A percentile compares a stretch with the other conserved stretches of the same genome.
Evolutionary conservation across 148 eudicot species (phyloP).

Genomic region (Fagopyrum tataricum): DNA sequence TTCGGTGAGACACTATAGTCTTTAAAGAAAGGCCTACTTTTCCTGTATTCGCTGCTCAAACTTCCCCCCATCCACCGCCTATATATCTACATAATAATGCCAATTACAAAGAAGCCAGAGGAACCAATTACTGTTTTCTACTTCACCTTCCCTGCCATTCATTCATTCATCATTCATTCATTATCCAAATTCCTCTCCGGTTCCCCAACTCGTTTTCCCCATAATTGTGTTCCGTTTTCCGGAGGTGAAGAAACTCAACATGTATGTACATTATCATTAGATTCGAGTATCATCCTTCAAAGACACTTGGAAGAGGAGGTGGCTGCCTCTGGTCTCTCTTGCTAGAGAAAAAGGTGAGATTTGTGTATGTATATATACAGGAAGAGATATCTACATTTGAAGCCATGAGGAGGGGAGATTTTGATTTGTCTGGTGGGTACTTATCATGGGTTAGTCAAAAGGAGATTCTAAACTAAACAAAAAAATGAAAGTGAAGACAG

Average conservation of each 20-base stretch:
- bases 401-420: constrained; percentile 1
- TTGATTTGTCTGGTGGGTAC: constrained; percentile 30
- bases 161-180: background rate
- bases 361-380: constrained; percentile 45
- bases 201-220: background rate
- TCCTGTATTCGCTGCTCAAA: background rate
- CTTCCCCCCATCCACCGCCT: background rate
- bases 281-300: background rate
- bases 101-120: background rate
- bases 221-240: too few relatives aligned
- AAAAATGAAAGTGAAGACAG: constrained; percentile 3
- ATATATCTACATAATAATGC: background rate
- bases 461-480: constrained; percentile 19
- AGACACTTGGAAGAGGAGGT: constrained; percentile 9
- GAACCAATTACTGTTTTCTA: background rate
- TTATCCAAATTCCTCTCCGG: background rate
- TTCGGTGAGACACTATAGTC: constrained; percentile 80
- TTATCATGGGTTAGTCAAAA: constrained; percentile 33
- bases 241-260: background rate
- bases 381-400: background rate
- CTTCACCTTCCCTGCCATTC: background rate
- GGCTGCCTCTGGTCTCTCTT: constrained; percentile 31
- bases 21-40: constrained; percentile 20
- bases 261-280: background rate
- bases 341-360: constrained; percentile 20